Percentiles rank a stretch among this genome's conserved stretches.
Evolutionary conservation across 441 rosid species (phyloP).

Genomic region (Erysimum pusillum): DNA sequence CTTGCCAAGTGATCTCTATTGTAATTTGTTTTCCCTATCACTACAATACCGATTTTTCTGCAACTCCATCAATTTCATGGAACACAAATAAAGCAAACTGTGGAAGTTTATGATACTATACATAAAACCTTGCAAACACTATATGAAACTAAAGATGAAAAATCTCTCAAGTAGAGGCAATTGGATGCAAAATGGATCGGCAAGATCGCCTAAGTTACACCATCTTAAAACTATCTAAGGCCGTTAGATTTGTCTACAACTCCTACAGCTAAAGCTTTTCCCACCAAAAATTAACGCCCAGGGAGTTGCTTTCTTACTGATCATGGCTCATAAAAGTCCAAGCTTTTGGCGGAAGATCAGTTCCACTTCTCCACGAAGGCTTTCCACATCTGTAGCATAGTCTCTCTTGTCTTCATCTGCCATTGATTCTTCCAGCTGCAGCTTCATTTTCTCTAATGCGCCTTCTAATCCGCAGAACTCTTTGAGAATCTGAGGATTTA

Average conservation of each 20-base stretch:
- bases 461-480: slow-evolving; percentile 75
- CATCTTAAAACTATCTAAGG: slow-evolving; percentile 36
- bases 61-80: slow-evolving; percentile 13
- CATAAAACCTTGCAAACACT: slow-evolving; percentile 18
- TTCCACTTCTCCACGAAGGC: slow-evolving; percentile 78
- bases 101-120: slow-evolving; percentile 34
- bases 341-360: slow-evolving; percentile 62
- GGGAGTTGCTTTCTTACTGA: slow-evolving; percentile 32
- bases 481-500: slow-evolving; percentile 65
- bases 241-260: slow-evolving; percentile 14
- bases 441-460: slow-evolving; percentile 72
- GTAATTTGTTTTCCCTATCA: background rate
- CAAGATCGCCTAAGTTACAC: slow-evolving; percentile 26
- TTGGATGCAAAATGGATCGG: slow-evolving; percentile 18
- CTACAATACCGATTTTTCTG: background rate
- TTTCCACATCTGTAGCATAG: slow-evolving; percentile 72
- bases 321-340: slow-evolving; percentile 51
- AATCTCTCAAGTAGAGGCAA: slow-evolving; percentile 1
- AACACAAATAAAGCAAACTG: slow-evolving; percentile 13
- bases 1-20: slow-evolving; percentile 13
- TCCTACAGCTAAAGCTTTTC: slow-evolving; percentile 36
- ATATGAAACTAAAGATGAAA: slow-evolving; percentile 3
- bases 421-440: slow-evolving; percentile 67
- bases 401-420: slow-evolving; percentile 66
- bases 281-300: slow-evolving; percentile 21